Base-by-base conservation (phyloP, 495 filamentous ascomycete species). In the Pyronema omphalodes region DNA sequence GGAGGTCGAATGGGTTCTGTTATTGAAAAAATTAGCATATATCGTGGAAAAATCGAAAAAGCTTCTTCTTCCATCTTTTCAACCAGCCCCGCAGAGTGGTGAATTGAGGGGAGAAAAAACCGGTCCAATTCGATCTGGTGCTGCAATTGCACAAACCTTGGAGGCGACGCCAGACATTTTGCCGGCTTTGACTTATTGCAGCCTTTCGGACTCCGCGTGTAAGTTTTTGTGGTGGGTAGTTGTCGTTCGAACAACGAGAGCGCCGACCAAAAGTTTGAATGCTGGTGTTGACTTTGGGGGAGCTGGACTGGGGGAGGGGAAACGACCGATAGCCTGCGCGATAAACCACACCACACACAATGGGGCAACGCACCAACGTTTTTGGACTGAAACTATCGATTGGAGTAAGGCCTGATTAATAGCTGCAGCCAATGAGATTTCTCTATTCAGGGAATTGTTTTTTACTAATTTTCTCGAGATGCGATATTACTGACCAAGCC, bases 1-100 rank as follows among this genome's bases (percentile, higher is more conserved):
- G 85, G 73, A 86, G 76, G 76, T 85, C 84, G 76, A 79, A 93
- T 57, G 79, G 75, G 74, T 93, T 93, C 86, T 85, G 67, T 23
- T 51, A 15, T 11, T 51, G 40, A 56, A 56, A 56, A 15, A 53
- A 52, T 17, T 18, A 51, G 29, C 11, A 39, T 43, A 41, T 23
- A 45, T 37, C n/a, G 47, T 29, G 23, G 23, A 29, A 29, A 29
- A 29, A 1, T 5, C 23, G 23, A 29, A 29, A 29, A 29, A 29
- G 23, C 23, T 29, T 29, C 23, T 29, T 29, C 23, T 5, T 29
- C 23, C 23, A 29, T 29, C 23, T 29, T 29, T 29, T 29, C 23
- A 29, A 29, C 23, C 23, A 29, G 23, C 23, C 12, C 17, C 39
- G 39, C 12, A 43, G 39, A 6, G 6, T 43, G 17, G 17, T 3